Conservation (phyloP, 495 filamentous ascomycete genomes). For the Cryomyces minteri region DNA sequence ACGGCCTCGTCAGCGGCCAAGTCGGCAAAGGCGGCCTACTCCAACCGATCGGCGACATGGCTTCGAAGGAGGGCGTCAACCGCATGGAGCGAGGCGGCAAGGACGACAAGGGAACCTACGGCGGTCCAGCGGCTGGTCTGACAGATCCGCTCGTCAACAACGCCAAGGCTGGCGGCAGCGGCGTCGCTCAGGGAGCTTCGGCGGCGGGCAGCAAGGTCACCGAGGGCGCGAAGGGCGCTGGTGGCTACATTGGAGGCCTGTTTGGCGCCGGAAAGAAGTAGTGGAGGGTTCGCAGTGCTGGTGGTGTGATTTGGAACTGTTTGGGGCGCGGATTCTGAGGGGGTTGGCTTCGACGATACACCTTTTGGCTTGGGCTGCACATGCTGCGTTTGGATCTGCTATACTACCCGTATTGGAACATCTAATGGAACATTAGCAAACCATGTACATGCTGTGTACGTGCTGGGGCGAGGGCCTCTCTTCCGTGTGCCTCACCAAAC, state of each 20-base stretch:
- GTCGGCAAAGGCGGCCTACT: constrained; percentile 44
- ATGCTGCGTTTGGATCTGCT: too few species aligned
- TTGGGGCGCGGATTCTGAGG: too few species aligned
- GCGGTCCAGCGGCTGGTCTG: constrained; percentile 1
- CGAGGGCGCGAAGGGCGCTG: constrained; percentile 16
- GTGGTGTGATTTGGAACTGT: too few species aligned
- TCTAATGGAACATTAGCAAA: too few species aligned
- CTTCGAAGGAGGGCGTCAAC: constrained; percentile 45
- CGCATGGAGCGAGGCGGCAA: constrained; percentile 42
- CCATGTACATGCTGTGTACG: too few species aligned
- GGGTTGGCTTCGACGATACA: too few species aligned
- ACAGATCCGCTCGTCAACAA: constrained; percentile 8
- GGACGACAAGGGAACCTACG: constrained; percentile 35
- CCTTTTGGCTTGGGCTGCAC: too few species aligned
- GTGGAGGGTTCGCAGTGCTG: constrained; percentile 1
- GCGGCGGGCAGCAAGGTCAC: constrained; percentile 3
- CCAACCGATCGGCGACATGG: constrained; percentile 37
- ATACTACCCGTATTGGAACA: too few species aligned
- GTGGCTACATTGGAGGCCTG: constrained; percentile 17
- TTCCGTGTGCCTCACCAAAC: too few species aligned
- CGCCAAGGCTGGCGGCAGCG: constrained; percentile 5
- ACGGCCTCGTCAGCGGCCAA: constrained; percentile 37
- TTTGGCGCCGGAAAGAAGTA: constrained; percentile 12
- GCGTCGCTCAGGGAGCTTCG: constrained; percentile 1
- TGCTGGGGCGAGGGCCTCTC: too few species aligned